Conservation (phyloP, 2,329 filamentous ascomycete genomes). For the Tolypocladium paradoxum region DNA sequence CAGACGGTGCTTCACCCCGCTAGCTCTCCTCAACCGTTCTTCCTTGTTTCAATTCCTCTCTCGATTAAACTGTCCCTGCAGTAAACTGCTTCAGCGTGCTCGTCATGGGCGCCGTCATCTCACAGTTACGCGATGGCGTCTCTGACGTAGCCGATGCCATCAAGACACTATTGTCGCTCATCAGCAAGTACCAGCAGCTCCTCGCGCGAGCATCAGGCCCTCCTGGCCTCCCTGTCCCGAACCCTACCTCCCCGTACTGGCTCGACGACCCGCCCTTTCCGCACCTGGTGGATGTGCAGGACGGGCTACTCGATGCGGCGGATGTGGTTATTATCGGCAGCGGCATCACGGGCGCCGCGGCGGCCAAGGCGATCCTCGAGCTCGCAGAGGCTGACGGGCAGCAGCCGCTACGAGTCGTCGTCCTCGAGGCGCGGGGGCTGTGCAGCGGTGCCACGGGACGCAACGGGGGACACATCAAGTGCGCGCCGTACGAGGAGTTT, state of each 20-base stretch:
- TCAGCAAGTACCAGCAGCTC: slow-evolving; percentile 15
- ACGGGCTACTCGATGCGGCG: slow-evolving; percentile 23
- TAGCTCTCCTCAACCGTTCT: too few species aligned
- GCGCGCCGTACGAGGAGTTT: slow-evolving; percentile 31
- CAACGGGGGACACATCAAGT: slow-evolving; percentile 42
- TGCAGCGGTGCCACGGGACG: slow-evolving; percentile 43
- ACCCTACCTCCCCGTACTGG: slow-evolving; percentile 36
- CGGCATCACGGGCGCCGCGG: slow-evolving; percentile 36
- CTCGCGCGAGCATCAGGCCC: slow-evolving; percentile 17
- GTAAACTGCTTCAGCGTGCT: too few species aligned
- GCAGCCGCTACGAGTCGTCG: slow-evolving; percentile 25
- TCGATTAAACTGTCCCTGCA: too few species aligned
- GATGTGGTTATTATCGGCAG: slow-evolving; percentile 44
- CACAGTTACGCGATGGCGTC: slow-evolving; percentile 11
- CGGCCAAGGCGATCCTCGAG: slow-evolving; percentile 16
- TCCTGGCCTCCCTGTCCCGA: slow-evolving; percentile 29
- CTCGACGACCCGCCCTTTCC: slow-evolving; percentile 30
- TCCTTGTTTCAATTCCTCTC: too few species aligned
- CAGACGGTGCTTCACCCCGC: too few species aligned
- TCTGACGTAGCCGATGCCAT: slow-evolving; percentile 13
- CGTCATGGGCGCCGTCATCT: slow-evolving; percentile 26
- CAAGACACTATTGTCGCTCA: slow-evolving; percentile 15
- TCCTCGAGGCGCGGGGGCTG: slow-evolving; percentile 39
- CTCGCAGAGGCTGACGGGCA: slow-evolving; percentile 6
- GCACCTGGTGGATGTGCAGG: slow-evolving; percentile 23